Conservation (phyloP, 345 rosid species). For the Acer yangbiense region DNA sequence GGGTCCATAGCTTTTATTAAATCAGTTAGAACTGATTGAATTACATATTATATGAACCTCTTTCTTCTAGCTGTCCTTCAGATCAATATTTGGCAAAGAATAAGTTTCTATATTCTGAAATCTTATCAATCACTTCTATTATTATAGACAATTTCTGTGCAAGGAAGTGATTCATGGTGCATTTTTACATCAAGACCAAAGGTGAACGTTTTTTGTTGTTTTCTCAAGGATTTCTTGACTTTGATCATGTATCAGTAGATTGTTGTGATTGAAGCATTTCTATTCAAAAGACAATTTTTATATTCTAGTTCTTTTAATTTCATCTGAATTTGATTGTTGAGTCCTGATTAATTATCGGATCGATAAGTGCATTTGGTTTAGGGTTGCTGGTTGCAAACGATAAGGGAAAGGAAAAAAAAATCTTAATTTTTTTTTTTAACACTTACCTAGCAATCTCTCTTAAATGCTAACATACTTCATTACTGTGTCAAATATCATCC, state of each 20-base stretch:
- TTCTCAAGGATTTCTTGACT: not conserved
- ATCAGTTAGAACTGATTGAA: not conserved
- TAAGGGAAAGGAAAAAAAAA: not conserved
- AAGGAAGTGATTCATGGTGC: not conserved
- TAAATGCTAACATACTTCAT: not conserved
- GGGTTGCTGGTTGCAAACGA: not conserved
- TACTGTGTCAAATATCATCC: not conserved
- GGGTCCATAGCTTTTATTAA: not conserved
- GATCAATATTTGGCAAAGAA: not conserved
- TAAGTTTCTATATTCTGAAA: not conserved
- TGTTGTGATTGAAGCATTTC: not conserved
- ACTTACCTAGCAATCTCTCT: not conserved
- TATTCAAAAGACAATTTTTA: not conserved
- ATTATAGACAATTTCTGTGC: not conserved
- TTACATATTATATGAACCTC: not conserved
- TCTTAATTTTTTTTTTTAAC: not conserved
- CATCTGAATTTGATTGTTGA: constrained; percentile 4
- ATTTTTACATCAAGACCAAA: not conserved
- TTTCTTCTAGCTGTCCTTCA: constrained; percentile 2
- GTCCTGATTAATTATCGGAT: not conserved
- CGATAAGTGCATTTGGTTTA: not conserved
- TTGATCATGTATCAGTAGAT: not conserved
- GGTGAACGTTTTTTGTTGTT: not conserved
- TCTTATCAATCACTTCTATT: constrained; percentile 1
- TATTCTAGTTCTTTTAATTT: not conserved